These are phyloP conservation scores for Arthrobotrys musiformis DNA, from an alignment of 2,329 filamentous ascomycete species.

Conservation along the genomic window DNA sequence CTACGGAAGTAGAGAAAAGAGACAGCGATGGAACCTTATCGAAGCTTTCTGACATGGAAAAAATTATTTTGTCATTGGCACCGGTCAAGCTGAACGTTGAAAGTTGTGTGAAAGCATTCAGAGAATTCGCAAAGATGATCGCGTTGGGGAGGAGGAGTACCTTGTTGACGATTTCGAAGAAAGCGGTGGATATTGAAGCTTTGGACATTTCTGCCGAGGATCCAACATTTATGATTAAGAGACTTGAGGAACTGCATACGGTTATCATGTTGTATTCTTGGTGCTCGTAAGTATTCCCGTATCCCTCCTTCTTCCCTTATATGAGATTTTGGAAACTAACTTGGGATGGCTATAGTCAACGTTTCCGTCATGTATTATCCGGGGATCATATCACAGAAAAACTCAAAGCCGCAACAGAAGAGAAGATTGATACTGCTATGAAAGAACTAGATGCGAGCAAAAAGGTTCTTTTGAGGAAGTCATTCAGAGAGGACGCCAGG, in stretches of 20 bases:
- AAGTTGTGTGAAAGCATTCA: conserved; percentile 53
- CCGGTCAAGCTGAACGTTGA: conserved; percentile 72
- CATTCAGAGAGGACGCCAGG: conserved; percentile 16
- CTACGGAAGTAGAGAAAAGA: conserved; percentile 70
- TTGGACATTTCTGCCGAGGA: conserved; percentile 69
- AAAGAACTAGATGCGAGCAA: not conserved
- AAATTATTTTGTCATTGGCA: conserved; percentile 78
- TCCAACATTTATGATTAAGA: conserved; percentile 67
- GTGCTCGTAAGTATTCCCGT: conserved; percentile 66
- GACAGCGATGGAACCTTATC: not conserved
- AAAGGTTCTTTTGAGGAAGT: not conserved
- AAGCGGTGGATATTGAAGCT: conserved; percentile 73
- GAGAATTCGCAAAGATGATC: conserved; percentile 67
- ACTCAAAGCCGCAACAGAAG: conserved; percentile 28
- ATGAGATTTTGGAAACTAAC: not conserved
- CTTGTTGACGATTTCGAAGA: conserved; percentile 75
- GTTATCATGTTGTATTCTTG: conserved; percentile 87
- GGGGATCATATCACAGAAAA: conserved; percentile 23
- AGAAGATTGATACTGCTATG: conserved; percentile 33
- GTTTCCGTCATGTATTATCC: conserved; percentile 37
- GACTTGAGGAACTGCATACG: conserved; percentile 82
- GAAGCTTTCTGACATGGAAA: conserved; percentile 71
- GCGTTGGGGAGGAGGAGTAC: conserved; percentile 74
- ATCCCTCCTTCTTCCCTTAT: not conserved
- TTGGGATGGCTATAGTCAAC: conserved; percentile 16